These are phyloP conservation scores for Elsinoe ampelina DNA, from an alignment of 2,329 filamentous ascomycete species.

Conservation along the genomic window DNA sequence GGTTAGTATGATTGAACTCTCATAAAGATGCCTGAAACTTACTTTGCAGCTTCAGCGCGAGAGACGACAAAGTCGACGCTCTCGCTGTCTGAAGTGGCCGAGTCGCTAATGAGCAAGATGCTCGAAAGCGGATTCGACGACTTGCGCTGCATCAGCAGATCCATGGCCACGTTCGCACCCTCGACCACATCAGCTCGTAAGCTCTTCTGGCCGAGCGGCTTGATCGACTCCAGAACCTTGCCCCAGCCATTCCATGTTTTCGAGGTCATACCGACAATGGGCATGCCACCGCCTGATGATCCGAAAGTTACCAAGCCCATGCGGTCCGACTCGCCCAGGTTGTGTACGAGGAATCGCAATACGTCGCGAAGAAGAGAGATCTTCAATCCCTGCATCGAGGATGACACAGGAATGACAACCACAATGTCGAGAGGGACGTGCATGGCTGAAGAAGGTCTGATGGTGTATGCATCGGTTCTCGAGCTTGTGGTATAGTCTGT, in stretches of 20 bases:
- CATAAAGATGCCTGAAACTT: slow-evolving; percentile 32
- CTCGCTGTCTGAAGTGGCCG: slow-evolving; percentile 85
- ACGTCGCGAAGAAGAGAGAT: slow-evolving; percentile 89
- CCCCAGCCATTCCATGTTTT: slow-evolving; percentile 91
- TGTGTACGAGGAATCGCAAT: slow-evolving; percentile 82
- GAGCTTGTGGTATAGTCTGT: slow-evolving; percentile 79
- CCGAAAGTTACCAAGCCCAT: slow-evolving; percentile 98
- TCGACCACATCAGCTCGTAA: slow-evolving; percentile 94
- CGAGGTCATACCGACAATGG: slow-evolving; percentile 95
- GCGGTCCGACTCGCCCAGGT: slow-evolving; percentile 81
- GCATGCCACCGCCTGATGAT: slow-evolving; percentile 83
- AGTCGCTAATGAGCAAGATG: slow-evolving; percentile 95
- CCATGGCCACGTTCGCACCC: slow-evolving; percentile 96
- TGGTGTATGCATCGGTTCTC: slow-evolving; percentile 34
- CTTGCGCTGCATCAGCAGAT: slow-evolving; percentile 94
- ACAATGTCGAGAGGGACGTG: slow-evolving; percentile 94
- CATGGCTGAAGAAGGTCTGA: slow-evolving; percentile 43
- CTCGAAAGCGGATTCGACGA: slow-evolving; percentile 91
- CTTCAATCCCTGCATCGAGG: slow-evolving; percentile 98
- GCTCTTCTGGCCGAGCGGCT: slow-evolving; percentile 92
- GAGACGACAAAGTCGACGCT: slow-evolving; percentile 98
- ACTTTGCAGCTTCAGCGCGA: slow-evolving; percentile 92
- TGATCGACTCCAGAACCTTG: slow-evolving; percentile 75
- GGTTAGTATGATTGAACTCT: slow-evolving; percentile 9
- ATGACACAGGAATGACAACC: slow-evolving; percentile 92